phyloP scores from a whole-genome alignment of 2,329 filamentous ascomycete genomes.

The Colletotrichum costaricense region DNA sequence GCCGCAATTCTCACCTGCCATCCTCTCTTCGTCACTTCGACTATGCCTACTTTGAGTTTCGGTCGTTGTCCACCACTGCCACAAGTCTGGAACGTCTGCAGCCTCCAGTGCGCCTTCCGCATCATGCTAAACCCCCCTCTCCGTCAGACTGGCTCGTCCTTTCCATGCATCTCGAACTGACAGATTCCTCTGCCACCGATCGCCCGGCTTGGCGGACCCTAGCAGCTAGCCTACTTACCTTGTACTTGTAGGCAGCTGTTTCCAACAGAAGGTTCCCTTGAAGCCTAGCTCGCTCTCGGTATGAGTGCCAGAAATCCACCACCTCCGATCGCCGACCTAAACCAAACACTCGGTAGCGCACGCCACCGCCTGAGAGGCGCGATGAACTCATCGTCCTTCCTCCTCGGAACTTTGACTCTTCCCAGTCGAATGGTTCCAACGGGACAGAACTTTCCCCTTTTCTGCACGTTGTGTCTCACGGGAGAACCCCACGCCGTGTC shows the following conservation, averaged over 20 bases:
- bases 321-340: background rate
- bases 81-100: conserved; percentile 16
- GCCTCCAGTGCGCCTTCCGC: background rate
- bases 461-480: conserved; percentile 16
- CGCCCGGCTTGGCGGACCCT: background rate
- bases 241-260: no score
- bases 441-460: conserved; percentile 19
- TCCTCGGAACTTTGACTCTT: background rate
- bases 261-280: no score
- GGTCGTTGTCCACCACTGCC: background rate
- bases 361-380: background rate
- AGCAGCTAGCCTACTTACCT: background rate
- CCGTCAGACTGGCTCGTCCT: background rate
- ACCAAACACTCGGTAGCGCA: conserved; percentile 14
- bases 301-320: background rate
- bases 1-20: background rate
- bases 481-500: conserved; percentile 1
- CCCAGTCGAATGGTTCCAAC: conserved; percentile 22
- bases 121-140: background rate
- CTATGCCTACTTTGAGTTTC: background rate
- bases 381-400: conserved; percentile 7
- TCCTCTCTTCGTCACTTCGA: background rate
- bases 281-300: background rate
- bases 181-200: background rate
- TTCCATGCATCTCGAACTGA: background rate